Base-by-base conservation (phyloP, 306 rosid genomes). In the Abrus precatorius region DNA sequence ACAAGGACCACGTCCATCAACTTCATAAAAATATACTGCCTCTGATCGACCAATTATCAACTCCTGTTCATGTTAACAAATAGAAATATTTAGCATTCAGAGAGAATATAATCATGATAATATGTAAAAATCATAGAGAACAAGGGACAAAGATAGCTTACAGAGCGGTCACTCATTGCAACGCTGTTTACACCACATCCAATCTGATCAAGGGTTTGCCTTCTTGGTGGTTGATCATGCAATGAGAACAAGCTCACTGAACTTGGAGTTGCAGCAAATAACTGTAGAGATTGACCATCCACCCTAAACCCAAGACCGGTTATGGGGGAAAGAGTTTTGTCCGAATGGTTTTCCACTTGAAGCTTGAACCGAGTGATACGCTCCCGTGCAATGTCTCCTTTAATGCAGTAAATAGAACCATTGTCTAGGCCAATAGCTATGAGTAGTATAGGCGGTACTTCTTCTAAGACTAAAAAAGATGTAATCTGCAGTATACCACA, bases 1-100 rank as follows among this genome's bases (percentile, higher is more conserved):
- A 84, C 99, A 95, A 34, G 99, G 99, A 82, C 99, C 99, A 68
- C 97, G 99, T 6, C 99, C 99, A 85, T 95, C 99, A 85, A 95
- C 92, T 87, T 95, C 99, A 78, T 95, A 95, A 84, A 95, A 93
- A 80, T 91, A 95, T 6, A 93, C 97, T 5, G 99, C 99, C 87
- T 95, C 99, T 32, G 94, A 91, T 73, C 99, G 90, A 74, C 98
- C 99, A 73, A 95, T 79, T 87, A 95, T 93, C 79, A 95, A 84
- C 85, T 95, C 98, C 97, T 93, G 86, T 57, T 68, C 63, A 78
- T 20, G 63, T 75, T 27, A 80, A 83, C 73, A 83, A 64, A 80
- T 67, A 38, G 55, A 62, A 45, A 71, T 40, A 32, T 32, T 84
- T 68, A 88, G 53, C 52, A 55, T 86, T 82, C 27, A 66, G 27